Percentiles rank a stretch among this genome's conserved stretches.
Evolutionary conservation across 495 filamentous ascomycete genomes (phyloP).

Genomic region (Lophiostoma macrostomum): DNA sequence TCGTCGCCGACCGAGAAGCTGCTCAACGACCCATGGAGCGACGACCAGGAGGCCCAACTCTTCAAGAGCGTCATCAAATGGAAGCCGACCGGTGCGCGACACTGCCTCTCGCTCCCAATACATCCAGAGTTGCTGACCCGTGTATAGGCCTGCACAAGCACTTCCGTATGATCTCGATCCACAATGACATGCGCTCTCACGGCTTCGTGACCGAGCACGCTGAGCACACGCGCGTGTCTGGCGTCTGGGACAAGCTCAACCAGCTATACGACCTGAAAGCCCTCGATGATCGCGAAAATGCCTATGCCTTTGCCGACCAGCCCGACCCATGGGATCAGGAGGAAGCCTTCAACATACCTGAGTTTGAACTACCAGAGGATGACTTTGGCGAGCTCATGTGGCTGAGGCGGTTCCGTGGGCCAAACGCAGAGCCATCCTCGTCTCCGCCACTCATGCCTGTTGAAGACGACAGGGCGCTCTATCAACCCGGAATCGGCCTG

Average conservation of each 20-base stretch:
- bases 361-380: constrained; percentile 73
- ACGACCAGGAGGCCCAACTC: constrained; percentile 87
- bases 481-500: constrained; percentile 24
- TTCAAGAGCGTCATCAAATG: constrained; percentile 87
- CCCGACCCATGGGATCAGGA: constrained; percentile 51
- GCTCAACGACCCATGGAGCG: constrained; percentile 79
- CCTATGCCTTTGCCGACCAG: constrained; percentile 17
- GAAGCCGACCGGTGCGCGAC: constrained; percentile 78
- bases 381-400: constrained; percentile 77
- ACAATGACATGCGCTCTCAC: constrained; percentile 79
- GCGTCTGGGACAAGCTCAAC: constrained; percentile 85
- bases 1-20: constrained; percentile 33
- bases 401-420: constrained; percentile 50
- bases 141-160: constrained; percentile 92
- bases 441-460: constrained; percentile 45
- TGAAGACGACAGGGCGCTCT: constrained; percentile 33
- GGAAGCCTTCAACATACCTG: constrained; percentile 57
- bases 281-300: constrained; percentile 73
- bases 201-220: constrained; percentile 65
- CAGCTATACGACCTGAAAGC: constrained; percentile 83
- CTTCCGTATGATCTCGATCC: constrained; percentile 90
- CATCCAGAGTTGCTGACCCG: constrained; percentile 9
- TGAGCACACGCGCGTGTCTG: constrained; percentile 79
- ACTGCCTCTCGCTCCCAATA: not conserved
- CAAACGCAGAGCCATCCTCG: constrained; percentile 49